Base-by-base conservation (phyloP, 371 early-diverging fungal species). In the Nosema muscidifuracis region DNA sequence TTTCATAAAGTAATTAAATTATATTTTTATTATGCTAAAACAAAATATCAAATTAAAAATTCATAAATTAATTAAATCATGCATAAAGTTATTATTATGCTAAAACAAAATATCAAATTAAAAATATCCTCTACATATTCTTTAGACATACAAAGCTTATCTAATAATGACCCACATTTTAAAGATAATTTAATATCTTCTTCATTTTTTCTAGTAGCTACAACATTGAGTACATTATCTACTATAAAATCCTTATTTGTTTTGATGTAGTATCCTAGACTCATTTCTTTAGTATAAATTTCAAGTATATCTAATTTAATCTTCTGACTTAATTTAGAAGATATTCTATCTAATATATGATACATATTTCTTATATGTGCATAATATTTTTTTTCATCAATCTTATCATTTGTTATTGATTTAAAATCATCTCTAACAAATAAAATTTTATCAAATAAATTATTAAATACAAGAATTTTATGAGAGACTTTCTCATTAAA, bases 351-450 rank as follows among this genome's bases (percentile, higher is more conserved):
- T 30, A 77, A 34, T 10, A 28, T 53, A 10, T 58, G 36, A 10
- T 69, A 56, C 74, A 77, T 77, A 15, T 61, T 62, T n/a, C 57
- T 44, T 13, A 77, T 63, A 38, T 58, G 18, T 13, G 36, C 33
- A 50, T 47, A 74, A 55, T 73, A 77, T 10, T 20, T 33, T 4
- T 53, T 31, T 24, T 65, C 65, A 12, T 77, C 61, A 15, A 74
- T 66, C 43, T 77, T 77, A 26, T 40, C 33, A 24, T 65, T 38
- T 34, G 69, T 67, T 28, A 77, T n/a, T 16, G 70, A 26, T 1
- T 62, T 40, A 71, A 77, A 77, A 28, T 71, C 67, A 26, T 77
- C 74, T 16, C 68, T 36, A 9, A 77, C 67, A 67, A 74, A 77
- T 18, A 63, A 20, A 22, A 77, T 64, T 58, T 77, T 77, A 57